Percentiles rank a stretch among this genome's conserved stretches.
phyloP scores from a whole-genome alignment of 192 early-diverging fungal genomes.

The Neocallimastix lanati region DNA sequence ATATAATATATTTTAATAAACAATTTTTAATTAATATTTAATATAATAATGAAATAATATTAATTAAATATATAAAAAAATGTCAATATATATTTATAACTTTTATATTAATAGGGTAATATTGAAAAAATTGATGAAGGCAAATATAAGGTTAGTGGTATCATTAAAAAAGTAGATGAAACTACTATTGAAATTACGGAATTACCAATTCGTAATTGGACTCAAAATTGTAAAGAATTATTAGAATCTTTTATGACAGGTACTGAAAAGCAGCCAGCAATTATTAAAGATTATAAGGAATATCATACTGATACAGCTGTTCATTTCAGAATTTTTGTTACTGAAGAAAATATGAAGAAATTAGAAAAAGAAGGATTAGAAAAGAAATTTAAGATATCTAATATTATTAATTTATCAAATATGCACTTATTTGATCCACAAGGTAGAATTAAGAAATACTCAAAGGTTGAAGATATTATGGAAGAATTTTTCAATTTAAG shows the following conservation, averaged over 20 bases:
- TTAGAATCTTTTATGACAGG: constrained; percentile 56
- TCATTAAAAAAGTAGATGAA: constrained; percentile 46
- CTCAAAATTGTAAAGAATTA: constrained; percentile 65
- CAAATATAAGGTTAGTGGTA: constrained; percentile 50
- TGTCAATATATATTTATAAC: not conserved
- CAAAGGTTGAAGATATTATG: constrained; percentile 56
- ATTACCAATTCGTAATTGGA: constrained; percentile 78
- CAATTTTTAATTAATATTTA: too few species aligned
- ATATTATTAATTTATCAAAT: constrained; percentile 64
- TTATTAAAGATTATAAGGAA: constrained; percentile 54
- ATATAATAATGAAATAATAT: too few species aligned
- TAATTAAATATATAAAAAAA: too few species aligned
- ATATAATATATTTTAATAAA: too few species aligned
- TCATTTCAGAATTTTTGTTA: constrained; percentile 44
- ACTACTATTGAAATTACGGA: constrained; percentile 72
- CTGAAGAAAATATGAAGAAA: constrained; percentile 42
- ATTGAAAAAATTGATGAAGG: constrained; percentile 37
- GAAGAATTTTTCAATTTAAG: constrained; percentile 76
- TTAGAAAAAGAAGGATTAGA: constrained; percentile 64
- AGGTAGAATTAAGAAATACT: constrained; percentile 68
- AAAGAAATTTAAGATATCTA: constrained; percentile 59
- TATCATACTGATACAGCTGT: constrained; percentile 48
- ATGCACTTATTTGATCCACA: constrained; percentile 86
- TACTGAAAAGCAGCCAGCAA: constrained; percentile 46
- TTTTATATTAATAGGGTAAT: constrained; percentile 19